phyloP scores from a whole-genome alignment of 345 rosid genomes.

The Turritis glabra region DNA sequence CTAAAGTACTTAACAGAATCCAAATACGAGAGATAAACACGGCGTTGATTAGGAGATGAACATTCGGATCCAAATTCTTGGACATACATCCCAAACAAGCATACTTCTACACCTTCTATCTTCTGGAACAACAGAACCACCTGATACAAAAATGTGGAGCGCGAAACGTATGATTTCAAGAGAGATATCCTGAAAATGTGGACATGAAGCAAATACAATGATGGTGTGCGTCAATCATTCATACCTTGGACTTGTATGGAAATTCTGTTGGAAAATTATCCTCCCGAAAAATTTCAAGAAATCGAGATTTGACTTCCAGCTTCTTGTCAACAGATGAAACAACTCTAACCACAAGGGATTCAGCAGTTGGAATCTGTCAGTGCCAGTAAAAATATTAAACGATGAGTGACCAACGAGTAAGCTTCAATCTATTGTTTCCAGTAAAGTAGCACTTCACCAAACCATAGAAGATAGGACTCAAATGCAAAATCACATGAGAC shows the following conservation, averaged over 20 bases:
- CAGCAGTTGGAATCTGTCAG: conserved; percentile 88
- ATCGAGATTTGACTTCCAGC: conserved; percentile 93
- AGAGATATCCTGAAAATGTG: conserved; percentile 11
- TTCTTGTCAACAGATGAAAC: conserved; percentile 99
- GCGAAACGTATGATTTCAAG: conserved; percentile 6
- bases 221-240: conserved; percentile 14
- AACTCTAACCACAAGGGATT: conserved; percentile 91
- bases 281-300: conserved; percentile 89
- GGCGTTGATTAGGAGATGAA: conserved; percentile 91
- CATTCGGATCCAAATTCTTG: conserved; percentile 99
- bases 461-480: background rate
- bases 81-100: conserved; percentile 98
- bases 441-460: conserved; percentile 1
- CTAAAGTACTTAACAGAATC: conserved; percentile 98
- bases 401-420: conserved; percentile 9
- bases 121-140: conserved; percentile 92
- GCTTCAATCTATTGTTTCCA: conserved; percentile 24
- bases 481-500: conserved; percentile 14
- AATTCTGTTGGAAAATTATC: conserved; percentile 89
- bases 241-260: conserved; percentile 95
- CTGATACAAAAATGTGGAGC: conserved; percentile 42
- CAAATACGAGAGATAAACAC: conserved; percentile 94
- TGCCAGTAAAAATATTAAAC: conserved; percentile 10
- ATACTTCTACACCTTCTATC: conserved; percentile 99
- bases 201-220: conserved; percentile 6